Conservation (phyloP, 805 yeast genomes). For the Lachancea lanzarotensis region DNA sequence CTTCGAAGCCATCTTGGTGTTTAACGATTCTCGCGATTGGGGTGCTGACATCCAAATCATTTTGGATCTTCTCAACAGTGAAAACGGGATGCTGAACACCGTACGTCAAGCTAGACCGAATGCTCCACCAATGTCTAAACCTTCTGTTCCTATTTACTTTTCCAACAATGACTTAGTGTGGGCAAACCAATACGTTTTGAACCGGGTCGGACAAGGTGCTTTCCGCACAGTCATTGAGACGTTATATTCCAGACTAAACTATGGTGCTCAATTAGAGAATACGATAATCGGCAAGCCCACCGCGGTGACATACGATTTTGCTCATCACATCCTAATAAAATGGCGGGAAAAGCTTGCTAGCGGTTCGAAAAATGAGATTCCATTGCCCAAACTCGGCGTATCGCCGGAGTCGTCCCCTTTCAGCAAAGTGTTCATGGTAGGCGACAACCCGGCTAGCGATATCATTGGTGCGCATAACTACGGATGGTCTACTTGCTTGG, state of each 20-base stretch:
- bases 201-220: constrained; percentile 91
- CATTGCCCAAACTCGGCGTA: constrained; percentile 41
- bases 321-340: constrained; percentile 58
- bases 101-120: constrained; percentile 32
- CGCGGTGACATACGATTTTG: constrained; percentile 72
- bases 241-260: constrained; percentile 48
- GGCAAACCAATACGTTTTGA: constrained; percentile 74
- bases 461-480: constrained; percentile 80
- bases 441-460: constrained; percentile 93
- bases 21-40: constrained; percentile 86
- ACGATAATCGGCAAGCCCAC: constrained; percentile 78
- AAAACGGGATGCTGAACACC: constrained; percentile 61
- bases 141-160: constrained; percentile 66
- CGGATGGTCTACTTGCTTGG: constrained; percentile 85
- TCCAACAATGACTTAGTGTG: constrained; percentile 80
- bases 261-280: constrained; percentile 43
- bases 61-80: constrained; percentile 59
- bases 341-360: constrained; percentile 39
- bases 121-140: constrained; percentile 27
- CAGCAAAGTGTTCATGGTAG: constrained; percentile 81
- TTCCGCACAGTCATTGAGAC: constrained; percentile 58
- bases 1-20: constrained; percentile 73
- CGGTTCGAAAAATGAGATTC: constrained; percentile 19
- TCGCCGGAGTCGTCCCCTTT: constrained; percentile 40
- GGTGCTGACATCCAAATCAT: constrained; percentile 78